These are phyloP conservation scores for Dryas drummondii DNA, from an alignment of 306 rosid genomes.

Conservation along the genomic window DNA sequence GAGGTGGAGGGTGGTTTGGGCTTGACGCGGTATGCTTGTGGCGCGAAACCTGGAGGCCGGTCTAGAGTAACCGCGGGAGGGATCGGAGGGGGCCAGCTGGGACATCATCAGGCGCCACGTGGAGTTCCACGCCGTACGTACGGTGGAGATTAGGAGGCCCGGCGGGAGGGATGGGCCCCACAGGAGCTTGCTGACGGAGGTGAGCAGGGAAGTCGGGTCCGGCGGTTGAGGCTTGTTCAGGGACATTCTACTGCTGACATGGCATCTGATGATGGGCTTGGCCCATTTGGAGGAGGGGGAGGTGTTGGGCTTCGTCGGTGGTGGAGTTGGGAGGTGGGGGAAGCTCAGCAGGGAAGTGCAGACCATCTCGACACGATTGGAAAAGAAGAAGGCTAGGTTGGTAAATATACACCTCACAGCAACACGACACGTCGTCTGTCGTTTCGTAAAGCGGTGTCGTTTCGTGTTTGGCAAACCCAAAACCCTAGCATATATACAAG, in stretches of 20 bases:
- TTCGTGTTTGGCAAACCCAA: too few species aligned
- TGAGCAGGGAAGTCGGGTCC: conserved; percentile 42
- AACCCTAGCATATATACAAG: too few species aligned
- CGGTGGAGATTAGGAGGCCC: conserved; percentile 70
- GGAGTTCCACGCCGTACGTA: conserved; percentile 76
- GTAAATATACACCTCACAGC: too few species aligned
- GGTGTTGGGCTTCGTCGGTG: not conserved
- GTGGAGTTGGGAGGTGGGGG: conserved; percentile 17
- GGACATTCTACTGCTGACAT: conserved; percentile 37
- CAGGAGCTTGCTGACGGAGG: conserved; percentile 62
- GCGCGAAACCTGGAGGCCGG: conserved; percentile 73
- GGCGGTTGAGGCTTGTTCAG: conserved; percentile 39
- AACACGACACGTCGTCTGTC: not conserved
- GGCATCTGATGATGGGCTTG: conserved; percentile 19
- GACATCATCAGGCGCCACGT: conserved; percentile 91
- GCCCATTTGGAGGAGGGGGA: conserved; percentile 7
- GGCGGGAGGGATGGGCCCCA: conserved; percentile 95
- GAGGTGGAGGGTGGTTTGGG: conserved; percentile 48
- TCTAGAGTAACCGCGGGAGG: conserved; percentile 64
- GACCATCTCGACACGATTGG: not conserved
- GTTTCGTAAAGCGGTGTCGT: not conserved
- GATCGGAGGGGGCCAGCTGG: conserved; percentile 91
- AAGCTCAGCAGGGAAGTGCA: conserved; percentile 15
- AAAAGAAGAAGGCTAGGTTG: too few species aligned
- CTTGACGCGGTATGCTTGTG: conserved; percentile 25